Conservation (phyloP, 2,329 filamentous ascomycete species). For the Aureobasidium zeae region DNA sequence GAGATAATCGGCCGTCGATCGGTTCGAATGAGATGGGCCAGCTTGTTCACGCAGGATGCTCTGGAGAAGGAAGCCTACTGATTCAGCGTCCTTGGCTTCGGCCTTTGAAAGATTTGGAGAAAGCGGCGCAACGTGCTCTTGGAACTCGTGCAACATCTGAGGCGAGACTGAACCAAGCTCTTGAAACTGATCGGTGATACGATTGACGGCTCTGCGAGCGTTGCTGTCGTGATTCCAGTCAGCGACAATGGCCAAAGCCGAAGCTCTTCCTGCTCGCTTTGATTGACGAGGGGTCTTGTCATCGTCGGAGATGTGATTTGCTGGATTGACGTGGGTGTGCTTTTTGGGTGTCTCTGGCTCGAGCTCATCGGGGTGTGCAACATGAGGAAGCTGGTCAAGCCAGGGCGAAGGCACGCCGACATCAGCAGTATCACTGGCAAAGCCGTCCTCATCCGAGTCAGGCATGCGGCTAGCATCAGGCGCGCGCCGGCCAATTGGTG, state of each 20-base stretch:
- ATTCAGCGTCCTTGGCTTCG: constrained; percentile 27
- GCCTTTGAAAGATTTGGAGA: constrained; percentile 22
- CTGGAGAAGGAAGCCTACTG: constrained; percentile 29
- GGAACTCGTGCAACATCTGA: constrained; percentile 27
- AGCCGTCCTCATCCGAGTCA: constrained; percentile 11
- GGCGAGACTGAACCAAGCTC: constrained; percentile 25
- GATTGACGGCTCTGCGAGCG: constrained; percentile 10
- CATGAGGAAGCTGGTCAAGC: background rate
- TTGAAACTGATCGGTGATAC: constrained; percentile 25
- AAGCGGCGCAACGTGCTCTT: constrained; percentile 26
- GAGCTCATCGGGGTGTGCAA: constrained; percentile 16
- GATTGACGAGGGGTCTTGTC: constrained; percentile 14
- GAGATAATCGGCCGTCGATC: background rate
- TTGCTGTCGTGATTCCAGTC: constrained; percentile 12
- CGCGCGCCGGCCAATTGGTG: background rate
- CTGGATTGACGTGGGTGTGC: background rate
- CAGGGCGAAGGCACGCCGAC: constrained; percentile 8
- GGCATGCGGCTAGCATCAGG: background rate
- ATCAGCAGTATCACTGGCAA: constrained; percentile 13
- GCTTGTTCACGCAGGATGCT: constrained; percentile 21
- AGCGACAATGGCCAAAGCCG: constrained; percentile 1
- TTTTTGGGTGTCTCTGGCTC: constrained; percentile 25
- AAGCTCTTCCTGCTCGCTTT: constrained; percentile 5
- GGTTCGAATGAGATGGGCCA: background rate
- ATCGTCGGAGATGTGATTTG: constrained; percentile 2